Evolutionary conservation across 1,139 yeast species (phyloP).

Genomic region (Pichia sp.): DNA sequence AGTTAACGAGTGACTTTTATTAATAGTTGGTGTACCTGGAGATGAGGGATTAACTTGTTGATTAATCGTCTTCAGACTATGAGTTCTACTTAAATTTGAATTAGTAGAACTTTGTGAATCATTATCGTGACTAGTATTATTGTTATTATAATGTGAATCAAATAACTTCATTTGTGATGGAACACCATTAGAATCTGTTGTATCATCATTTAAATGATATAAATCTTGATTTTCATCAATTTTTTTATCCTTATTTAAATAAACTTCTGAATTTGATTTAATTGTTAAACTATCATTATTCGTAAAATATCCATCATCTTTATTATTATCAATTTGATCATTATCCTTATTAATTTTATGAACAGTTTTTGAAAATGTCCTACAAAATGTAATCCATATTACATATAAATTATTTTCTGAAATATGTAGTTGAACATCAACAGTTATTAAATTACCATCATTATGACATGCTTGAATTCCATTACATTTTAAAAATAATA

Average conservation of each 20-base stretch:
- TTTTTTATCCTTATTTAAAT: neutral
- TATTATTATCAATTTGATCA: no score
- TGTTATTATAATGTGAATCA: neutral
- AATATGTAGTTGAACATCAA: slow-evolving; percentile 80
- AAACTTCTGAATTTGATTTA: neutral
- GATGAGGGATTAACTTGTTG: slow-evolving; percentile 14
- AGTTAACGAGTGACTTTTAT: slow-evolving; percentile 1
- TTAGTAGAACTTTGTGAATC: slow-evolving; percentile 10
- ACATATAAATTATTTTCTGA: slow-evolving; percentile 53
- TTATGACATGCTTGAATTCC: slow-evolving; percentile 66
- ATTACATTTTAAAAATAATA: slow-evolving; percentile 49
- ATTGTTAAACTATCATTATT: no score
- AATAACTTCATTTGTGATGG: slow-evolving; percentile 53
- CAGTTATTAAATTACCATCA: slow-evolving; percentile 57
- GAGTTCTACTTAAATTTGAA: slow-evolving; percentile 22
- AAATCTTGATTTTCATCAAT: neutral
- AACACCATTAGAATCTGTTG: slow-evolving; percentile 22
- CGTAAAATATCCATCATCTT: no score
- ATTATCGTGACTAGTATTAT: slow-evolving; percentile 1
- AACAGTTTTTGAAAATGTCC: slow-evolving; percentile 28
- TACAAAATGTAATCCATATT: slow-evolving; percentile 85
- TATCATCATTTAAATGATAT: slow-evolving; percentile 10
- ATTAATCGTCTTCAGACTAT: slow-evolving; percentile 33
- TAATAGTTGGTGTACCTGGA: slow-evolving; percentile 7
- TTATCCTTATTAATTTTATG: no score